Base-by-base conservation (phyloP, 78 protist genomes). In the Neovahlkampfia damariscottae region DNA sequence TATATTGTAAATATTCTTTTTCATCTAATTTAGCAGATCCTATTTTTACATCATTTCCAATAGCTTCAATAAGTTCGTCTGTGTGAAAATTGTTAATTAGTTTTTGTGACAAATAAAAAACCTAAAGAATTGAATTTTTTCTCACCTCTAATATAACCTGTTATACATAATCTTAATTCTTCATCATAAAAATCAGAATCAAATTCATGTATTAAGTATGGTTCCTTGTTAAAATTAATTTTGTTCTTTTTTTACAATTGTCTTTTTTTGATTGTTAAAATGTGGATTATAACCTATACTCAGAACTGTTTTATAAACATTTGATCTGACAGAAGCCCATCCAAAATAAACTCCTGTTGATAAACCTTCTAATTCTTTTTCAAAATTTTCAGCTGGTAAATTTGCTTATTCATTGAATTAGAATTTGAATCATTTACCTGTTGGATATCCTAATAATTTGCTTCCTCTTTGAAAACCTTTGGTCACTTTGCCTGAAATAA, bases 231-330 rank as follows among this genome's bases (percentile, higher is more conserved):
- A 50, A 19, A 50, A 19, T 50, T 50, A 19, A 50, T 19, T n/a
- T 50, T 19, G 34, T 50, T 19, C 19, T 50, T 19, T n/a, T n/a
- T 19, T 50, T 50, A 50, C 76, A 5, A 5, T 36, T 3, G 76
- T 72, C 32, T 35, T 5, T 19, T 3, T 5, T 41, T 72, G 34
- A 36, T 72, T 36, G 5, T 72, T 41, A 29, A 74, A 74, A 38
- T 74, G 78, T 5, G 78, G 78, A 50, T 74, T 74, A 9, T 29
- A 40, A 28, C 78, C 78, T 5, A 74, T 29, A 28, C 69, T 36
- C 70, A 74, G 10, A 41, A 74, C 78, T 7, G 28, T 67, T 7
- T 19, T 19, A 28, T 66, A 5, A 31, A 72, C 30, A 8, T 28
- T 34, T 38, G 38, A 59, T 27, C 50, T 67, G 9, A 74, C 70